These are phyloP conservation scores for Wickerhamiella australiensis DNA, from an alignment of 805 yeast species.

Conservation along the genomic window DNA sequence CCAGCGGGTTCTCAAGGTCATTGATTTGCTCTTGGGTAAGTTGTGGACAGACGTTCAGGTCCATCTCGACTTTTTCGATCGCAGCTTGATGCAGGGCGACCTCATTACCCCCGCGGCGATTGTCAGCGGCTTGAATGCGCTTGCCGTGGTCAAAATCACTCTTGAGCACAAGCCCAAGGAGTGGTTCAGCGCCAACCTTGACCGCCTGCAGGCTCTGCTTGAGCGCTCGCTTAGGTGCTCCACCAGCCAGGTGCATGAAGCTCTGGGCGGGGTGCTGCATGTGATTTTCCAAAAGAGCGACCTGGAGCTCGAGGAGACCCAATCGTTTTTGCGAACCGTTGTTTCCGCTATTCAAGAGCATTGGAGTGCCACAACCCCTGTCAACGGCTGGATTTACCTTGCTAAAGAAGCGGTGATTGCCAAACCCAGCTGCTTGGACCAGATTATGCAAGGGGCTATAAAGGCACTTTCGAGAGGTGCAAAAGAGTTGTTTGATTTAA, in stretches of 20 bases:
- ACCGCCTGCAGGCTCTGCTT: conserved; percentile 56
- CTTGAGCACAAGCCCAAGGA: conserved; percentile 60
- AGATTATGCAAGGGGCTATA: conserved; percentile 64
- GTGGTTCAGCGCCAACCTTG: conserved; percentile 69
- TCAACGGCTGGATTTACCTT: conserved; percentile 71
- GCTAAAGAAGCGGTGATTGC: conserved; percentile 56
- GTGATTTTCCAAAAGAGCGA: conserved; percentile 49
- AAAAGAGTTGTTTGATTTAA: conserved; percentile 16
- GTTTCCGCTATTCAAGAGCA: conserved; percentile 61
- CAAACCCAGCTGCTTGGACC: conserved; percentile 62
- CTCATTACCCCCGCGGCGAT: conserved; percentile 45
- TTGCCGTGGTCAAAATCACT: conserved; percentile 77
- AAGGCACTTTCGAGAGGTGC: conserved; percentile 48
- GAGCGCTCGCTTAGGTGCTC: conserved; percentile 74
- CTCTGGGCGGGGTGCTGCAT: conserved; percentile 61
- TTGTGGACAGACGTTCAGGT: conserved; percentile 89
- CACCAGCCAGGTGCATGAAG: conserved; percentile 78
- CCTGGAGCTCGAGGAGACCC: conserved; percentile 34
- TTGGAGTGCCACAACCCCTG: conserved; percentile 54
- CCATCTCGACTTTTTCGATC: conserved; percentile 75
- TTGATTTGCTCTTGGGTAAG: conserved; percentile 53
- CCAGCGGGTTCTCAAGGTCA: conserved; percentile 63
- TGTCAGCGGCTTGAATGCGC: conserved; percentile 76
- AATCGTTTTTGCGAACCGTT: conserved; percentile 8
- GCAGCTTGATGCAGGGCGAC: conserved; percentile 70